Conservation (phyloP, 148 eudicot species). For the Vaccinium myrtillus region DNA sequence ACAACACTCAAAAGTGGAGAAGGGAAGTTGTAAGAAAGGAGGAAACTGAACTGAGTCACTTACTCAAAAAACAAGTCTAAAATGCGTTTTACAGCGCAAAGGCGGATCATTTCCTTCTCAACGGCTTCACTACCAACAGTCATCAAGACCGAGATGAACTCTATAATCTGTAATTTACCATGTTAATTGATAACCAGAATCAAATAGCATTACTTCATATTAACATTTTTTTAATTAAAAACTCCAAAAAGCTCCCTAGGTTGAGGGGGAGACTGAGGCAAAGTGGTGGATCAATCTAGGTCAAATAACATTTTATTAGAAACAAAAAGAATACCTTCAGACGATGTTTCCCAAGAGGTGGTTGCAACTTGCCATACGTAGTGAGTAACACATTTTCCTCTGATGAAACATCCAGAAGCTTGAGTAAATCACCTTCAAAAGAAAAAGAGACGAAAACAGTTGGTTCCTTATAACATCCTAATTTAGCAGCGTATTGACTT, state of each 20-base stretch:
- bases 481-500: background rate
- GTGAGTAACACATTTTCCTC: slow-evolving; percentile 65
- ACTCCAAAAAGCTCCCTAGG: background rate
- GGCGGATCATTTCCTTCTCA: slow-evolving; percentile 82
- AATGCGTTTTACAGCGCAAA: slow-evolving; percentile 74
- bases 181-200: slow-evolving; percentile 4
- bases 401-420: slow-evolving; percentile 69
- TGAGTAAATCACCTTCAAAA: slow-evolving; percentile 63
- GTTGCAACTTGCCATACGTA: slow-evolving; percentile 92
- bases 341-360: slow-evolving; percentile 95
- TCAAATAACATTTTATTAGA: background rate
- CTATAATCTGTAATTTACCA: slow-evolving; percentile 63
- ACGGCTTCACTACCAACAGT: slow-evolving; percentile 76
- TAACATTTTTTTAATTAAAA: background rate
- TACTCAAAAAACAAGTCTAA: slow-evolving; percentile 84
- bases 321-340: slow-evolving; percentile 57
- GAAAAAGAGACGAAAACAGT: slow-evolving; percentile 10
- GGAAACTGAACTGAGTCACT: slow-evolving; percentile 23
- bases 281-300: background rate
- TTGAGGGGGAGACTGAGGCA: background rate
- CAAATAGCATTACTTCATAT: background rate
- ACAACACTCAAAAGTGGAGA: background rate
- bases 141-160: slow-evolving; percentile 84
- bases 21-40: slow-evolving; percentile 4
- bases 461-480: background rate